A percentile compares a stretch with the other conserved stretches of the same genome.
These are phyloP conservation scores for Hericium erinaceus DNA, from an alignment of 768 basidiomycete species.

Conservation along the genomic window DNA sequence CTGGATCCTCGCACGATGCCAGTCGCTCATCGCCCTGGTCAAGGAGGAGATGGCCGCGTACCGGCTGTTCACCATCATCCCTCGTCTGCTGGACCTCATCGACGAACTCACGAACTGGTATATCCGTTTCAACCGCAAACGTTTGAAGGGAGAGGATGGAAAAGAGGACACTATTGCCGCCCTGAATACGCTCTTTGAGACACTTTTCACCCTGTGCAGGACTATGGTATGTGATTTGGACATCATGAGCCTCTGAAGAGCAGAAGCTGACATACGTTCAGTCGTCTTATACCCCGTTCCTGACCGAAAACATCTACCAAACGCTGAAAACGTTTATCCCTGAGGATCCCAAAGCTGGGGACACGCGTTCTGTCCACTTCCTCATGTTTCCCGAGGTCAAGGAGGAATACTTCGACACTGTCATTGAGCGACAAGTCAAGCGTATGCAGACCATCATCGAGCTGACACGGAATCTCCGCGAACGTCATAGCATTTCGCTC, in stretches of 20 bases:
- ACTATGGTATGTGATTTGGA: slow-evolving; percentile 68
- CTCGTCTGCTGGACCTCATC: slow-evolving; percentile 83
- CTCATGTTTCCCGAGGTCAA: slow-evolving; percentile 88
- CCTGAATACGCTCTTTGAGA: slow-evolving; percentile 93
- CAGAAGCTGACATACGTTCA: slow-evolving; percentile 22
- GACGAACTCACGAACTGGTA: slow-evolving; percentile 99
- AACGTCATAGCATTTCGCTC: slow-evolving; percentile 75
- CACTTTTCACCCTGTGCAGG: slow-evolving; percentile 85
- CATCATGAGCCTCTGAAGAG: background rate
- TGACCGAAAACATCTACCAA: slow-evolving; percentile 96
- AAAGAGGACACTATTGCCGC: slow-evolving; percentile 80
- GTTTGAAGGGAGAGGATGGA: slow-evolving; percentile 93
- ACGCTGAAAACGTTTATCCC: slow-evolving; percentile 81
- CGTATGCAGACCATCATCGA: slow-evolving; percentile 96
- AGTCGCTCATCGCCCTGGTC: slow-evolving; percentile 88
- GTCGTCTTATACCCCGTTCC: slow-evolving; percentile 98
- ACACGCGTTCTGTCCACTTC: slow-evolving; percentile 93
- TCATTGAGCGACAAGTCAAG: slow-evolving; percentile 89
- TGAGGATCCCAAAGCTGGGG: slow-evolving; percentile 55
- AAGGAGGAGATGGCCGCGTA: slow-evolving; percentile 95
- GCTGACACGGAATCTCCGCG: slow-evolving; percentile 79
- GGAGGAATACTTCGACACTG: slow-evolving; percentile 88
- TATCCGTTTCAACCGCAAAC: slow-evolving; percentile 94
- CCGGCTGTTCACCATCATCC: slow-evolving; percentile 94
- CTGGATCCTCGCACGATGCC: slow-evolving; percentile 97